Percentiles rank a stretch among this genome's conserved stretches.
These are phyloP conservation scores for Nicotiana undulata DNA, from an alignment of 257 asterid genomes.

Conservation along the genomic window DNA sequence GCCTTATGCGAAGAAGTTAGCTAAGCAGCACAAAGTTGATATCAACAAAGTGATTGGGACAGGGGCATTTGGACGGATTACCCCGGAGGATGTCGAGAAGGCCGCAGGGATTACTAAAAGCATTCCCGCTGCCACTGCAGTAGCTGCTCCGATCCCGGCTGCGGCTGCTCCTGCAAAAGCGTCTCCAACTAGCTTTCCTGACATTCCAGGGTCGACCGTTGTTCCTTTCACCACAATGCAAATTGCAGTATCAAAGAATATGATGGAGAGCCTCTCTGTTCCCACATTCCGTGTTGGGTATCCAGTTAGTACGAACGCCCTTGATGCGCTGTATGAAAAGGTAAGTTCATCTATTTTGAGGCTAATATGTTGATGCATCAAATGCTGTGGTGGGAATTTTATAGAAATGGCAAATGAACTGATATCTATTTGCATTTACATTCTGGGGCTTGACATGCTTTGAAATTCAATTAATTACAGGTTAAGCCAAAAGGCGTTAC, in stretches of 20 bases:
- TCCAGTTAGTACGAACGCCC: constrained; percentile 27
- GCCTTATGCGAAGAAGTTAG: constrained; percentile 84
- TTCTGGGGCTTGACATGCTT: background rate
- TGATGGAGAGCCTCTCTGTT: constrained; percentile 62
- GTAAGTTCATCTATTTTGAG: background rate
- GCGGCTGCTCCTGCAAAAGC: constrained; percentile 28
- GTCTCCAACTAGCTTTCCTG: constrained; percentile 40
- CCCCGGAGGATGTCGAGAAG: constrained; percentile 84
- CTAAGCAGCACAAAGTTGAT: constrained; percentile 75
- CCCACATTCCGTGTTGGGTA: constrained; percentile 84
- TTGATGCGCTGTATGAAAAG: constrained; percentile 5
- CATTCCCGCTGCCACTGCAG: background rate
- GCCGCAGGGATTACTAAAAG: constrained; percentile 66
- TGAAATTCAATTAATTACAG: background rate
- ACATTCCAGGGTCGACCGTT: constrained; percentile 53
- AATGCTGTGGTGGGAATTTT: background rate
- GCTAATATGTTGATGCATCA: background rate
- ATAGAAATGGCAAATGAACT: background rate
- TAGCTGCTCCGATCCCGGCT: constrained; percentile 9
- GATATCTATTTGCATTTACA: background rate
- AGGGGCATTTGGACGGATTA: constrained; percentile 80
- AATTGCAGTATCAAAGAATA: constrained; percentile 69
- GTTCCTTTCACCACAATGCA: constrained; percentile 82
- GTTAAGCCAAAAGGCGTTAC: constrained; percentile 5
- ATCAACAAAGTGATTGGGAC: constrained; percentile 54